Base-by-base conservation (phyloP, 345 rosid genomes). In the Psidium friedrichsthalianum region DNA sequence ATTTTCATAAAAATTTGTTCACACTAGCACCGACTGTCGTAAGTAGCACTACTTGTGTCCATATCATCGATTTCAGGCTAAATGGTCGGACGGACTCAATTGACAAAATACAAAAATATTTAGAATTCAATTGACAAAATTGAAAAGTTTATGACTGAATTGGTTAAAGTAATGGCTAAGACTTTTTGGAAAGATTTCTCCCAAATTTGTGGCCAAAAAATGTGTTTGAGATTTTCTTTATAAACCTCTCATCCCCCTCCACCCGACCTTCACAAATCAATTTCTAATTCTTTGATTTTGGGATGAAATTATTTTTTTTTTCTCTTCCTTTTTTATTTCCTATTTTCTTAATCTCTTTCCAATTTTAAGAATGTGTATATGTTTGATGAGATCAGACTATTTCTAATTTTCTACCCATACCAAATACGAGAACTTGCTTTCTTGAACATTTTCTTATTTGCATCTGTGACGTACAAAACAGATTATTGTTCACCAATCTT, bases 401-500 rank as follows among this genome's bases (percentile, higher is more conserved):
- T 56, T 10, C 59, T 0, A 56, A 44, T 44, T 44, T 44, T 44
- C 47, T 44, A 44, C 47, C 27, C 0, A 24, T 6, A 0, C 59
- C 59, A 56, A 56, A 56, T 56, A 11, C 3, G 6, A 24, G 59
- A 56, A 56, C 27, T 56, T 24, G 6, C 59, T 10, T 56, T 56
- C 0, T 4, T 0, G 25, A 56, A 22, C 58, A 56, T 24, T 56
- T 56, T 51, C 24, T 56, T 24, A 4, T 56, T 56, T 10, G 13
- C 0, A 56, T 24, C 0, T 56, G 6, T 24, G 27, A 56, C 3
- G 1, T 2, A 0, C 0, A 24, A 56, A 56, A 12, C 3, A 56
- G 0, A 56, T 24, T 25, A 24, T 10, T 24, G 27, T 56, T 56
- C 64, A 25, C 1, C 29, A 57, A 56, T 57, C 0, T 1, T 1